Percentiles rank a stretch among this genome's conserved stretches.
Evolutionary conservation across 148 eudicot species (phyloP).

Genomic region (Fallopia convolvulus): DNA sequence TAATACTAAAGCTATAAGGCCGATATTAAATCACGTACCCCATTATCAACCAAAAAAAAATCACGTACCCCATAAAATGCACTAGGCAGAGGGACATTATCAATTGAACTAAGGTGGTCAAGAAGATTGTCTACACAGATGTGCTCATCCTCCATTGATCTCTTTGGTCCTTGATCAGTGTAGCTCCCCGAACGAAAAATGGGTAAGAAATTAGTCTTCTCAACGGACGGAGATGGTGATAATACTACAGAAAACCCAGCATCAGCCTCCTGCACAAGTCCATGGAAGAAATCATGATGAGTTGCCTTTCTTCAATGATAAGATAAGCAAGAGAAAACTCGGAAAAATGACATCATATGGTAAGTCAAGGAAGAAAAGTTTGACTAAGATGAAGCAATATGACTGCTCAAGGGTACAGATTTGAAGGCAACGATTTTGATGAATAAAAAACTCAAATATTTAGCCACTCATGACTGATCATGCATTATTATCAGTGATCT

Average conservation of each 20-base stretch:
- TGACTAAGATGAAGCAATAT: background rate
- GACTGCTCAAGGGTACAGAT: background rate
- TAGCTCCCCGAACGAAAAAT: constrained; percentile 18
- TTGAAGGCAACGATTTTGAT: background rate
- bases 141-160: constrained; percentile 21
- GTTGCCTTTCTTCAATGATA: background rate
- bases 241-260: constrained; percentile 4
- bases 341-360: background rate
- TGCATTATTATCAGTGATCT: background rate
- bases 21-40: constrained; percentile 11
- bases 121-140: constrained; percentile 17
- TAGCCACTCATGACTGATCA: background rate
- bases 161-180: constrained; percentile 19
- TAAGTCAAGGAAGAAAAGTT: background rate
- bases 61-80: constrained; percentile 20
- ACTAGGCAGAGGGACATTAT: constrained; percentile 12
- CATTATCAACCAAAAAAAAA: background rate
- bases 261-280: constrained; percentile 14
- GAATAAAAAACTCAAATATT: background rate
- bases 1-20: background rate
- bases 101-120: constrained; percentile 10
- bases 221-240: constrained; percentile 13
- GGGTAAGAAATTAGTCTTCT: constrained; percentile 11
- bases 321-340: background rate
- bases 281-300: constrained; percentile 1